phyloP scores from a whole-genome alignment of 2,329 filamentous ascomycete genomes.

The Ophiocordyceps robertsii region DNA sequence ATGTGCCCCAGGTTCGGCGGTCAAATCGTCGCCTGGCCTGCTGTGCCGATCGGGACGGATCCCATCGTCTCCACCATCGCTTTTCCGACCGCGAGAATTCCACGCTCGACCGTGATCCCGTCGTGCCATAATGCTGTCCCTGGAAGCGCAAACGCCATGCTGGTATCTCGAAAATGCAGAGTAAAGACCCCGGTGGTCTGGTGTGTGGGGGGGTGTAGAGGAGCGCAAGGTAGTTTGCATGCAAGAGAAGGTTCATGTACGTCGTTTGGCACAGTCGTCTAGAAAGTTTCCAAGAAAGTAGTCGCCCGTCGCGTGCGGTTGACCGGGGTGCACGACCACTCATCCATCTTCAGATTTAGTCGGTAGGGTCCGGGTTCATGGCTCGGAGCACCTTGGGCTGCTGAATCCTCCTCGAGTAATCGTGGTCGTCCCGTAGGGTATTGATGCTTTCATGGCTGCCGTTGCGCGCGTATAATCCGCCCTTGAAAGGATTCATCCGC shows the following conservation, averaged over 20 bases:
- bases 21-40: too few relatives aligned
- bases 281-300: constrained; percentile 9
- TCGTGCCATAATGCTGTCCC: background rate
- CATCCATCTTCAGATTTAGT: background rate
- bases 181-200: background rate
- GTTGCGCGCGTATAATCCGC: constrained; percentile 41
- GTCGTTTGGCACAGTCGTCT: constrained; percentile 15
- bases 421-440: constrained; percentile 50
- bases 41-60: too few relatives aligned
- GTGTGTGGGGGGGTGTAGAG: background rate
- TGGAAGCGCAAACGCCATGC: constrained; percentile 19
- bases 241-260: constrained; percentile 16
- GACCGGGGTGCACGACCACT: background rate
- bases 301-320: background rate
- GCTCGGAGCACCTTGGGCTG: constrained; percentile 45
- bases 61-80: too few relatives aligned
- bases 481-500: constrained; percentile 47
- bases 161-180: constrained; percentile 24
- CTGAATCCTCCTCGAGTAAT: constrained; percentile 49
- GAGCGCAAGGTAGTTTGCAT: background rate
- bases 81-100: too few relatives aligned
- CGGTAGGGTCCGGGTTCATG: constrained; percentile 44
- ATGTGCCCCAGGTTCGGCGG: too few relatives aligned
- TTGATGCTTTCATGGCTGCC: constrained; percentile 51
- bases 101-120: background rate